Conservation (phyloP, 1,284 basidiomycete genomes). For the Dichomitus squalens region DNA sequence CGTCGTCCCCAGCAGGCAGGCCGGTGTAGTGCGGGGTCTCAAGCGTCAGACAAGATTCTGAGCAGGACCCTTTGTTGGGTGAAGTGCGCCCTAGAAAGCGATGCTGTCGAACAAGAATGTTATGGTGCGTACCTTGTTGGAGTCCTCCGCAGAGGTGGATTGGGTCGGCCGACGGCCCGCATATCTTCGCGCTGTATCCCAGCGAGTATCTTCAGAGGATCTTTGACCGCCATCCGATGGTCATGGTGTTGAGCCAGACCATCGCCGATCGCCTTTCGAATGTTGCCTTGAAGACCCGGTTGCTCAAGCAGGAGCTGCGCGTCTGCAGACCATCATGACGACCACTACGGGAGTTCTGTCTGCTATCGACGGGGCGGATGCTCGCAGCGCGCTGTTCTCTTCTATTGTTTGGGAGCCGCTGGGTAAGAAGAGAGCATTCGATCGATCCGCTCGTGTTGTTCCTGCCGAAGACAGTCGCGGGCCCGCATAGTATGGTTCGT, state of each 20-base stretch:
- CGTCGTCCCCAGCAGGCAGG: too few relatives aligned
- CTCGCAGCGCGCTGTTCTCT: slow-evolving; percentile 57
- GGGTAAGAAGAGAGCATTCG: slow-evolving; percentile 44
- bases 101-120: slow-evolving; percentile 65
- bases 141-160: background rate
- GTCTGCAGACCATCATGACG: slow-evolving; percentile 71
- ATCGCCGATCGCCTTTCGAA: slow-evolving; percentile 49
- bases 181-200: background rate
- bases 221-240: slow-evolving; percentile 12
- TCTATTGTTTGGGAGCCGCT: slow-evolving; percentile 73
- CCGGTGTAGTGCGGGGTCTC: too few relatives aligned
- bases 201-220: slow-evolving; percentile 38
- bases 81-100: slow-evolving; percentile 43
- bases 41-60: too few relatives aligned
- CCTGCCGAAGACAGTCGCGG: slow-evolving; percentile 46
- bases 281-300: slow-evolving; percentile 62
- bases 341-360: slow-evolving; percentile 81
- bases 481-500: slow-evolving; percentile 34
- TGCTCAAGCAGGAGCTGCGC: slow-evolving; percentile 68
- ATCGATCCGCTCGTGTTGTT: slow-evolving; percentile 58
- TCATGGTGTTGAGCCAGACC: slow-evolving; percentile 49
- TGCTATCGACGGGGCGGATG: slow-evolving; percentile 82
- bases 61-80: slow-evolving; percentile 37
- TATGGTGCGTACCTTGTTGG: slow-evolving; percentile 48
- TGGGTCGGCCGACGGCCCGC: slow-evolving; percentile 1